Evolutionary conservation across 1,284 basidiomycete genomes (phyloP).

Genomic region (Malassezia restricta): DNA sequence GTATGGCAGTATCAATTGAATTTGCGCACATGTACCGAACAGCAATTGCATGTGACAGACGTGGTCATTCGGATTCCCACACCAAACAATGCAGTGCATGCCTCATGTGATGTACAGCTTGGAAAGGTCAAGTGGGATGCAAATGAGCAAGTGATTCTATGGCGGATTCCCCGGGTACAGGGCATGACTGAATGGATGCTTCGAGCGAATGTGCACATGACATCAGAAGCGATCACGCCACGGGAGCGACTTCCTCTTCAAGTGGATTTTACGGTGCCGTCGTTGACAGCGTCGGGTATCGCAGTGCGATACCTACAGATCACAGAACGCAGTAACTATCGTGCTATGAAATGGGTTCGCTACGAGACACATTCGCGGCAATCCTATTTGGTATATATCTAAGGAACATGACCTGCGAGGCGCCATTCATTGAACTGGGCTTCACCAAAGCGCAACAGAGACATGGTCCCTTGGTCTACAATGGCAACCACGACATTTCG

Average conservation of each 20-base stretch:
- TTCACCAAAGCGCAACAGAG: slow-evolving; percentile 77
- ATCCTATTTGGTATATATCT: slow-evolving; percentile 35
- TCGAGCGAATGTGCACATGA: slow-evolving; percentile 66
- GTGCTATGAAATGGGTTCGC: slow-evolving; percentile 49
- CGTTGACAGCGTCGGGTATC: slow-evolving; percentile 92
- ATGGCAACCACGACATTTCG: slow-evolving; percentile 74
- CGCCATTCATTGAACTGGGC: slow-evolving; percentile 57
- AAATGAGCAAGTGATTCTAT: slow-evolving; percentile 83
- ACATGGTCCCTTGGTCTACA: slow-evolving; percentile 76
- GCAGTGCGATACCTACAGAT: slow-evolving; percentile 96
- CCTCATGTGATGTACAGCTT: slow-evolving; percentile 74
- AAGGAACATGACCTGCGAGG: slow-evolving; percentile 6
- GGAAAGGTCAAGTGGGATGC: slow-evolving; percentile 97
- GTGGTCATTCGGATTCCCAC: slow-evolving; percentile 88
- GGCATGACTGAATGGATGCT: slow-evolving; percentile 82
- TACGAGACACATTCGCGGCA: slow-evolving; percentile 33
- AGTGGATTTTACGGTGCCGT: slow-evolving; percentile 92
- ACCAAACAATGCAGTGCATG: slow-evolving; percentile 80
- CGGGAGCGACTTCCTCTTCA: slow-evolving; percentile 97
- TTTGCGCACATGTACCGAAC: slow-evolving; percentile 75
- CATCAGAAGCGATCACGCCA: slow-evolving; percentile 69
- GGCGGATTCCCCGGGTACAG: slow-evolving; percentile 88
- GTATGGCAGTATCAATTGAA: slow-evolving; percentile 83
- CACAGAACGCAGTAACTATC: slow-evolving; percentile 87
- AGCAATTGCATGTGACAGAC: slow-evolving; percentile 83